These are phyloP conservation scores for Tephrocybe sp. DNA, from an alignment of 768 basidiomycete species.

Conservation along the genomic window DNA sequence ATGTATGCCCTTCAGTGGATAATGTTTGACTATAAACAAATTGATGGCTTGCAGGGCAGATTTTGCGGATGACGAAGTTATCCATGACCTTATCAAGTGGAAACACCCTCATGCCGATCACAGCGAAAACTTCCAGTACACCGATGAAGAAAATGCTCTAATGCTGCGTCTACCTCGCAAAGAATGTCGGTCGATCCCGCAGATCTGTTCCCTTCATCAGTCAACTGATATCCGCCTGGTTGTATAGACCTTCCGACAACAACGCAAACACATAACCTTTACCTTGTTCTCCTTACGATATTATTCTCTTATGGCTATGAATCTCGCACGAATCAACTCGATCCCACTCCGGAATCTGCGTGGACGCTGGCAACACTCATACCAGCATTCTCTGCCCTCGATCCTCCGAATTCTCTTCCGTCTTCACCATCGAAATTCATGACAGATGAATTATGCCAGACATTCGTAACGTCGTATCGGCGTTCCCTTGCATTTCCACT, in stretches of 20 bases:
- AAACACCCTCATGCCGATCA: conserved; percentile 47
- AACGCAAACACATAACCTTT: conserved; percentile 58
- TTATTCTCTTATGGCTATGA: conserved; percentile 86
- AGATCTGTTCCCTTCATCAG: not conserved
- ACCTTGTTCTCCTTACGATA: conserved; percentile 67
- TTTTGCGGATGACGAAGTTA: conserved; percentile 73
- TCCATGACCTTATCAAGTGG: conserved; percentile 71
- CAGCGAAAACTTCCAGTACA: conserved; percentile 47
- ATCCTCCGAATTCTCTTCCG: conserved; percentile 69
- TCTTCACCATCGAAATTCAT: conserved; percentile 39
- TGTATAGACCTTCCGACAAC: conserved; percentile 58
- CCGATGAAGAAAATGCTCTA: conserved; percentile 67
- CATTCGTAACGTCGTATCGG: conserved; percentile 66
- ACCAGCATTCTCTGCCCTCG: conserved; percentile 82
- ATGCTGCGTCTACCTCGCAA: conserved; percentile 61
- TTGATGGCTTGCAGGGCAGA: conserved; percentile 59
- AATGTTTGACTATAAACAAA: too few species aligned
- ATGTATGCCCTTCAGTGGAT: conserved; percentile 47
- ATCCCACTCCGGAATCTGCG: conserved; percentile 85
- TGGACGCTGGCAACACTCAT: conserved; percentile 80
- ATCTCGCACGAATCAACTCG: conserved; percentile 69
- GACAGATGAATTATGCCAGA: conserved; percentile 45
- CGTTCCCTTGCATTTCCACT: conserved; percentile 77
- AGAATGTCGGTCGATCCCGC: conserved; percentile 42
- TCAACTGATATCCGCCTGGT: not conserved